Evolutionary conservation across 2,329 filamentous ascomycete species (phyloP), one percentile per base, ranked within the genome.

Genomic region (Neopestalotiopsis rosae): DNA sequence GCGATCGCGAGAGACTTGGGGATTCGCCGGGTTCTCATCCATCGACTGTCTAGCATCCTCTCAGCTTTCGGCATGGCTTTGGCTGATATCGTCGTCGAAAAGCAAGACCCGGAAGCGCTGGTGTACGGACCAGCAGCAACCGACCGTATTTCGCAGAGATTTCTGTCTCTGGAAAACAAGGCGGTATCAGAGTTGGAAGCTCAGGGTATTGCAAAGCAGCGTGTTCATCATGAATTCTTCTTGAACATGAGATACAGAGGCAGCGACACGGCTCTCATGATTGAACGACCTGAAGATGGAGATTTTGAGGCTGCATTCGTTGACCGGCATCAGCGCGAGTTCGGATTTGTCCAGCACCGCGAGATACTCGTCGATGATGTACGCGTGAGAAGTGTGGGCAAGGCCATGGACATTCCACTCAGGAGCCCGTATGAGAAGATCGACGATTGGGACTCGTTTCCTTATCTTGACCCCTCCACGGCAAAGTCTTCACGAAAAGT

Each of bases 231-330:
- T 17, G 75, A 79, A 7, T 74, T 77, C 20, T 84, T 82, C 49
- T 76, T 87, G 3, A 84, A 84, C 65, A 77, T 87, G 72, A 79
- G 84, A 40, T 86, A 87, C 66, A 82, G 85, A 70, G 85, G 85
- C 1, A 86, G 81, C 1, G 84, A 86, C 65, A 86, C 84, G 0
- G 82, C 79, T 20, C 73, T 88, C 40, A 84, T 85, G 80, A 83
- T 87, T n/a, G 73, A 83, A 6, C 79, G 77, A 14, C 78, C 80
- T 2, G 71, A 70, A 3, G 76, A 81, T 24, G 76, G 76, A 9
- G 75, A 83, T 62, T 84, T 81, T 66, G 77, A 74, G 0, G 67
- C 72, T 4, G 79, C 79, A 0, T 84, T 85, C 62, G 74, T 74
- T 28, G 72, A 73, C 1, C 74, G 77, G 24, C 83, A 85, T 67